A percentile compares a stretch with the other conserved stretches of the same genome.
Conservation (phyloP, 305 asterid genomes). For the Withania somnifera region DNA sequence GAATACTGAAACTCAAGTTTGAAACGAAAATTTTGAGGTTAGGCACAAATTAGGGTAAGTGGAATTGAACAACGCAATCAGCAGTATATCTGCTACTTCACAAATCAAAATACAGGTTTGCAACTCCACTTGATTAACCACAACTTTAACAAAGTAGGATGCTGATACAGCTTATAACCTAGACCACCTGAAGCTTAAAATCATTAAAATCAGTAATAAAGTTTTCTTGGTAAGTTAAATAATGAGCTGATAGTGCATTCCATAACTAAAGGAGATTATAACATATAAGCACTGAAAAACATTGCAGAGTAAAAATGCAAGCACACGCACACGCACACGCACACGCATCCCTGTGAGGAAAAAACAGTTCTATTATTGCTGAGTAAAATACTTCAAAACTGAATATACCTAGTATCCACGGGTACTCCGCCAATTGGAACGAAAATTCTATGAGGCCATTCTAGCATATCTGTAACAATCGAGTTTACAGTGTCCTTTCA, state of each 20-base stretch:
- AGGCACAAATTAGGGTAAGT: background rate
- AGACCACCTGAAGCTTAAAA: background rate
- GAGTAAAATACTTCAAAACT: background rate
- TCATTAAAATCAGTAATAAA: background rate
- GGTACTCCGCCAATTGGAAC: conserved; percentile 80
- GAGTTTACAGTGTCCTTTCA: conserved; percentile 73
- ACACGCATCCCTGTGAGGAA: background rate
- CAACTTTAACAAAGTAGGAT: background rate
- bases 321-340: background rate
- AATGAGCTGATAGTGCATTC: background rate
- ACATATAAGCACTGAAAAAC: background rate
- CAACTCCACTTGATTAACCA: background rate
- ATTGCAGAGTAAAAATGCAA: background rate
- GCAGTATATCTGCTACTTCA: background rate
- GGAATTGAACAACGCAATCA: background rate
- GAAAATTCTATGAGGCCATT: conserved; percentile 99
- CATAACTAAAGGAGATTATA: background rate
- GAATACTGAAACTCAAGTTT: background rate
- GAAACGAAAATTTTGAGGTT: background rate
- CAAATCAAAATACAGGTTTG: background rate
- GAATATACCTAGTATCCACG: conserved; percentile 59
- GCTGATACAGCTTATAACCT: background rate
- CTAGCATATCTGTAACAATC: conserved; percentile 81
- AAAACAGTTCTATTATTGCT: background rate
- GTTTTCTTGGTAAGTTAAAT: background rate